Evolutionary conservation across 768 basidiomycete genomes (phyloP).

Genomic region (Macrocybe gigantea): DNA sequence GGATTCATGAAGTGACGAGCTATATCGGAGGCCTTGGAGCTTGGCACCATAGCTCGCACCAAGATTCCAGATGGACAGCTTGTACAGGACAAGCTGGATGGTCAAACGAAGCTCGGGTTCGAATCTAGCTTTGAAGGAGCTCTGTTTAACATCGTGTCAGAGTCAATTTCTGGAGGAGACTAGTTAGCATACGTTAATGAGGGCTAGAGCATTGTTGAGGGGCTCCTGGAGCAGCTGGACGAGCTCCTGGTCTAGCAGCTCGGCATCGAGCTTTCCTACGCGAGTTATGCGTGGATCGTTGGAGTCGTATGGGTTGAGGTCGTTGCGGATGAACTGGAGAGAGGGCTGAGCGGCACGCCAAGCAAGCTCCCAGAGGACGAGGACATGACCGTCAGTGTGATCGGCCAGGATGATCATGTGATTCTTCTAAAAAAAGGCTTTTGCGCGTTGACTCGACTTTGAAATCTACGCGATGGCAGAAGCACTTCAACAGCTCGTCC

Average conservation of each 20-base stretch:
- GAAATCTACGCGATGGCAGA: constrained; percentile 53
- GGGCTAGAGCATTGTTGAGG: constrained; percentile 62
- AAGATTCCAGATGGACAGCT: constrained; percentile 75
- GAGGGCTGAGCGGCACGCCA: constrained; percentile 58
- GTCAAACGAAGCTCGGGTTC: constrained; percentile 72
- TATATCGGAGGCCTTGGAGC: constrained; percentile 73
- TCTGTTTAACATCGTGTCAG: constrained; percentile 30
- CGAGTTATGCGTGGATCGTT: constrained; percentile 52
- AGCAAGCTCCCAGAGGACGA: constrained; percentile 47
- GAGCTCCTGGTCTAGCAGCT: constrained; percentile 85
- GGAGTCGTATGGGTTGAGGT: constrained; percentile 23
- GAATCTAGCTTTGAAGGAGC: constrained; percentile 51
- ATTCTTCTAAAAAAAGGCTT: not conserved
- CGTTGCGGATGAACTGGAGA: constrained; percentile 41
- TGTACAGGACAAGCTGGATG: constrained; percentile 70
- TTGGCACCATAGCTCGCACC: constrained; percentile 81
- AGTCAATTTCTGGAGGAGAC: not conserved
- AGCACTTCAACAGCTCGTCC: constrained; percentile 70
- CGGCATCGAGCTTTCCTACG: constrained; percentile 89
- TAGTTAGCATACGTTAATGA: constrained; percentile 51
- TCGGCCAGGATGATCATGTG: constrained; percentile 3
- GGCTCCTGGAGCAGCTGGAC: constrained; percentile 78
- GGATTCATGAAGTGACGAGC: constrained; percentile 2
- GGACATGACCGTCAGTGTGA: not conserved
- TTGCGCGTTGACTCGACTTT: no score